These are phyloP conservation scores for Lentinula boryana DNA, from an alignment of 768 basidiomycete genomes.

Conservation along the genomic window DNA sequence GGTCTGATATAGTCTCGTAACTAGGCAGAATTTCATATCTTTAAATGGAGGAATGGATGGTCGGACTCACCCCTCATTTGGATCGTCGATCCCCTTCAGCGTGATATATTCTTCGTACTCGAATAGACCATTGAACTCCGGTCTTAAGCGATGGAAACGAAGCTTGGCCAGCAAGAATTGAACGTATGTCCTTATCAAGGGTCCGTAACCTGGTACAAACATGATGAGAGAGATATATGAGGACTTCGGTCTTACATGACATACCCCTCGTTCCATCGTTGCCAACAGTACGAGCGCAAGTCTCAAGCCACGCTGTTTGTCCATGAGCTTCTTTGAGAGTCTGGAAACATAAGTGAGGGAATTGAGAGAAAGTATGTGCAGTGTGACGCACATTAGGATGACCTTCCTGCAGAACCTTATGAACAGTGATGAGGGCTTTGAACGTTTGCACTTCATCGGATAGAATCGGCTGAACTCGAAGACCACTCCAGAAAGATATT, in stretches of 20 bases:
- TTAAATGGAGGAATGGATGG: background rate
- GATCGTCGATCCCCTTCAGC: slow-evolving; percentile 95
- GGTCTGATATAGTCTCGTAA: slow-evolving; percentile 95
- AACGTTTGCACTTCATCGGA: slow-evolving; percentile 98
- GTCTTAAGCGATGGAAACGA: slow-evolving; percentile 89
- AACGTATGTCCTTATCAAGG: slow-evolving; percentile 92
- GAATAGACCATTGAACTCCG: slow-evolving; percentile 97
- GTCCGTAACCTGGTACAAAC: slow-evolving; percentile 67
- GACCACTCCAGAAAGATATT: slow-evolving; percentile 95
- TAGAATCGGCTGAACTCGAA: slow-evolving; percentile 94
- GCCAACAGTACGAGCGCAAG: slow-evolving; percentile 87
- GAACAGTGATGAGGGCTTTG: slow-evolving; percentile 95
- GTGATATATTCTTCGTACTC: slow-evolving; percentile 99
- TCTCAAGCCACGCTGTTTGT: slow-evolving; percentile 97
- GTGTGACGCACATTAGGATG: slow-evolving; percentile 71
- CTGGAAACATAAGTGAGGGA: slow-evolving; percentile 32
- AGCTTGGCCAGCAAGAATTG: slow-evolving; percentile 94
- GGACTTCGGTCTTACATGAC: slow-evolving; percentile 6
- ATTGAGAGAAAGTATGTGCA: background rate
- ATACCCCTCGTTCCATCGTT: slow-evolving; percentile 78
- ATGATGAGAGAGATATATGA: background rate
- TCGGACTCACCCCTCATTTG: slow-evolving; percentile 87
- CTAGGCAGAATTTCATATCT: slow-evolving; percentile 30
- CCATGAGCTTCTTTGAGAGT: slow-evolving; percentile 95
- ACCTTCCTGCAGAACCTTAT: slow-evolving; percentile 97